Evolutionary conservation across 345 rosid genomes (phyloP).

Genomic region (Eutrema heterophyllum): DNA sequence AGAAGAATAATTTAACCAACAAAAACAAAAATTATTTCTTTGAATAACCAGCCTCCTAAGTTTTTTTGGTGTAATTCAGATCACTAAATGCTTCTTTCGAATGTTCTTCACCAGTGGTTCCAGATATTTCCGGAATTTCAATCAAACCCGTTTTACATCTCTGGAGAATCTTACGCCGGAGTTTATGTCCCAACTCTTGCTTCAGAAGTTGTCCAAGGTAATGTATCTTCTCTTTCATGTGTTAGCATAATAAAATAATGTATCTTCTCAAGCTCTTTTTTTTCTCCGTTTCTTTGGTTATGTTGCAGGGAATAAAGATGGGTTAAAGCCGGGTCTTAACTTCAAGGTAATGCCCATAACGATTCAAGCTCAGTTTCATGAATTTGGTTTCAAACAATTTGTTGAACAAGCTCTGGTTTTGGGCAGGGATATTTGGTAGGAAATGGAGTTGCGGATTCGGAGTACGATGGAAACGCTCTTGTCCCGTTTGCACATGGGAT

Average conservation of each 20-base stretch:
- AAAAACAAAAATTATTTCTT: neutral
- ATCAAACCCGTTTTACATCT: conserved; percentile 66
- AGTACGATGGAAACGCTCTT: conserved; percentile 79
- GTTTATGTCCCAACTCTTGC: conserved; percentile 91
- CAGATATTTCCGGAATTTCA: conserved; percentile 72
- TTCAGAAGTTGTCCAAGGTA: conserved; percentile 75
- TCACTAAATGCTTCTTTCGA: neutral
- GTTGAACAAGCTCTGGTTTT: neutral
- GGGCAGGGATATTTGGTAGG: conserved; percentile 89
- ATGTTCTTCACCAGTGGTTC: conserved; percentile 64
- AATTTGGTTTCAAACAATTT: neutral
- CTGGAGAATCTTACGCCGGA: conserved; percentile 98
- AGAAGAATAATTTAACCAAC: too few relatives aligned
- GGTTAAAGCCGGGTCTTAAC: conserved; percentile 59
- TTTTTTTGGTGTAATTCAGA: neutral
- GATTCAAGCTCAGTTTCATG: neutral
- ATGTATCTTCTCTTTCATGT: neutral
- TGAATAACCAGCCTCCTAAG: neutral
- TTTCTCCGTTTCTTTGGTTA: neutral
- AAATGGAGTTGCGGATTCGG: conserved; percentile 78
- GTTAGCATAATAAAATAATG: neutral
- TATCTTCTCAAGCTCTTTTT: neutral
- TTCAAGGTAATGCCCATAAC: conserved; percentile 48
- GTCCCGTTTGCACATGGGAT: conserved; percentile 93
- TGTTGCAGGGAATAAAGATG: conserved; percentile 59